Base-by-base conservation (phyloP, 2,329 filamentous ascomycete genomes). In the Hypoxylon sp. region DNA sequence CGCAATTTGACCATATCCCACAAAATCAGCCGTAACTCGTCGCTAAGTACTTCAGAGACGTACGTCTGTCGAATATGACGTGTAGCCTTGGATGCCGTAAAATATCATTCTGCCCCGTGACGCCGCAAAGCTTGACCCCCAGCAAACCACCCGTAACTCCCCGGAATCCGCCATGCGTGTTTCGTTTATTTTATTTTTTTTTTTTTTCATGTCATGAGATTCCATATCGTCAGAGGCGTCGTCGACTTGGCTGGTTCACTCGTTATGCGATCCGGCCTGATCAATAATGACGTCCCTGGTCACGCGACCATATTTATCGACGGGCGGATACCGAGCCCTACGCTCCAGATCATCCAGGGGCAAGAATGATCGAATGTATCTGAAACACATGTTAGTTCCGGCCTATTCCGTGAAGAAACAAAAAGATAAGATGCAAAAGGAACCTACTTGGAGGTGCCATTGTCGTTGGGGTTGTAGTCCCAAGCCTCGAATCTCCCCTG, bases 321-420 rank as follows among this genome's bases (percentile, higher is more conserved):
- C 86, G 5, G 82, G 76, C 0, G 91, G 91, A 75, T 81, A 95
- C 38, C 91, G 83, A 35, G 91, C 90, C 60, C 84, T 84, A 53
- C 89, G 83, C 78, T 95, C 91, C 5, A 95, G 80, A 54, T 92
- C 89, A 70, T 95, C 91, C 1, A 95, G 83, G 15, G 90, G 87
- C 67, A 92, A 88, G 71, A 90, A 88, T 27, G 88, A 91, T 54
- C 93, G 90, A 68, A 97, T 96, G 75, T 94, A 96, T 75, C 90
- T 90, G 23, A 66, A 59, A 21, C 21, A 38, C 43, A 10, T 31
- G 60, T 73, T 70, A 75, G 68, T 29, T 15, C 33, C 31, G 6
- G 26, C 26, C 42, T 23, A 8, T 9, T 48, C n/a, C 8, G 23
- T 37, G 2, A 17, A 52, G 50, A 73, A 73, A 6, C 8, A 20